phyloP scores from a whole-genome alignment of 1,284 basidiomycete genomes.

The Marasmius oreades region DNA sequence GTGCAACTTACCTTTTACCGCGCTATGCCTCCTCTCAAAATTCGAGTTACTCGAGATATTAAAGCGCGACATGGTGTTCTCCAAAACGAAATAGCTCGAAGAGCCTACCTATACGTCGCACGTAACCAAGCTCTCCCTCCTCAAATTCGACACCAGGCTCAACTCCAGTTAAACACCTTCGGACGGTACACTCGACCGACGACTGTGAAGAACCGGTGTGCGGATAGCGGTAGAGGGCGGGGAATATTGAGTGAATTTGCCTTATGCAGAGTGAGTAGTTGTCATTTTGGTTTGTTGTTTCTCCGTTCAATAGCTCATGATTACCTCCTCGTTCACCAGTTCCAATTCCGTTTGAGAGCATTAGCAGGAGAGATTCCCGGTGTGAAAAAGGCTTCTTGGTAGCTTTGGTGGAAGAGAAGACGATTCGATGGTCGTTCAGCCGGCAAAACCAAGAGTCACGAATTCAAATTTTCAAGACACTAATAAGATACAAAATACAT shows the following conservation, averaged over 20 bases:
- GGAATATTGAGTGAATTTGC: slow-evolving; percentile 90
- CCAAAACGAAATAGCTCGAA: slow-evolving; percentile 75
- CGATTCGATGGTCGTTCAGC: too few relatives aligned
- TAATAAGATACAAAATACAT: neutral
- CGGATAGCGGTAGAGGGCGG: slow-evolving; percentile 79
- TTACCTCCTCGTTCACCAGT: slow-evolving; percentile 44
- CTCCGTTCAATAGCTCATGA: neutral
- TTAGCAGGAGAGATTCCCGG: slow-evolving; percentile 78
- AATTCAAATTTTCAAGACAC: neutral
- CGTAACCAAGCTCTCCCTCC: slow-evolving; percentile 83
- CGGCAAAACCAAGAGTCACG: too few relatives aligned
- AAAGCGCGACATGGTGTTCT: slow-evolving; percentile 70
- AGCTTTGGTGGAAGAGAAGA: slow-evolving; percentile 18
- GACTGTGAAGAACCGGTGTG: slow-evolving; percentile 86
- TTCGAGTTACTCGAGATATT: slow-evolving; percentile 72
- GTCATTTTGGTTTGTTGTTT: neutral
- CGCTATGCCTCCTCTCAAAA: slow-evolving; percentile 29
- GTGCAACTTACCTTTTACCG: neutral
- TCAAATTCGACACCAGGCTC: slow-evolving; percentile 92
- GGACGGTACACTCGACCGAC: slow-evolving; percentile 79
- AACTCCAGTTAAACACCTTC: slow-evolving; percentile 89
- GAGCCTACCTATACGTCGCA: slow-evolving; percentile 88
- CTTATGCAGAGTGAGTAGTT: slow-evolving; percentile 73
- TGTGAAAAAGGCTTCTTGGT: slow-evolving; percentile 90
- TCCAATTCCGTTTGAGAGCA: slow-evolving; percentile 86